Evolutionary conservation across 176 grass and related monocot genomes (phyloP).

Genomic region (Hsuehochloa calcarea): DNA sequence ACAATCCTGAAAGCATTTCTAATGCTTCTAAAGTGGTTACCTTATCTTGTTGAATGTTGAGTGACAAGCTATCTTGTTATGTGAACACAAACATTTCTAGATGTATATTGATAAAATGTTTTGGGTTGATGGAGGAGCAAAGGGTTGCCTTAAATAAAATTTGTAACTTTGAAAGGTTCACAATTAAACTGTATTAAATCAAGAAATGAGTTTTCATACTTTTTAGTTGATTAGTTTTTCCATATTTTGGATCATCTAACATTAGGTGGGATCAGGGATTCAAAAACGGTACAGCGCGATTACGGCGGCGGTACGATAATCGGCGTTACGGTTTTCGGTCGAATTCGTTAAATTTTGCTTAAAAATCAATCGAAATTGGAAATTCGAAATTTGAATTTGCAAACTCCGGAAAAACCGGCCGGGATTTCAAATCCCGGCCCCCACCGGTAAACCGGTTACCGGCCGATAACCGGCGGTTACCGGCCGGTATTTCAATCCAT

Average conservation of each 20-base stretch:
- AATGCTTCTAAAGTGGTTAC: not conserved
- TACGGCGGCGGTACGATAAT: no score
- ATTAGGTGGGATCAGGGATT: not conserved
- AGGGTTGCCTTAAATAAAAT: slow-evolving; percentile 5
- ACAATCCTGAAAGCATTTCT: slow-evolving; percentile 23
- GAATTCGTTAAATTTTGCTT: no score
- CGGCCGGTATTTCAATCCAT: no score
- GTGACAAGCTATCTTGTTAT: not conserved
- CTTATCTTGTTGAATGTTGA: not conserved
- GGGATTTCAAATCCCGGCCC: no score
- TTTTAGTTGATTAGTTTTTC: not conserved
- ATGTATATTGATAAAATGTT: not conserved
- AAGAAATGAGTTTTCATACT: not conserved
- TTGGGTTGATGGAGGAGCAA: not conserved
- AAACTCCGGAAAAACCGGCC: no score
- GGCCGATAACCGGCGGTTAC: no score
- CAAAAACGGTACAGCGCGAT: no score
- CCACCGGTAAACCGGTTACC: no score
- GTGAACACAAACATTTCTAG: not conserved
- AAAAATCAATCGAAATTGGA: no score
- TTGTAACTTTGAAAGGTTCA: not conserved
- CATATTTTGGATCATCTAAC: not conserved
- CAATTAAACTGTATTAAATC: not conserved
- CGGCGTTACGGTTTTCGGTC: no score
- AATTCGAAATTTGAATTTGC: no score